Evolutionary conservation across 352 stramenopile genomes (phyloP).

Genomic region (Globisporangium splendens): DNA sequence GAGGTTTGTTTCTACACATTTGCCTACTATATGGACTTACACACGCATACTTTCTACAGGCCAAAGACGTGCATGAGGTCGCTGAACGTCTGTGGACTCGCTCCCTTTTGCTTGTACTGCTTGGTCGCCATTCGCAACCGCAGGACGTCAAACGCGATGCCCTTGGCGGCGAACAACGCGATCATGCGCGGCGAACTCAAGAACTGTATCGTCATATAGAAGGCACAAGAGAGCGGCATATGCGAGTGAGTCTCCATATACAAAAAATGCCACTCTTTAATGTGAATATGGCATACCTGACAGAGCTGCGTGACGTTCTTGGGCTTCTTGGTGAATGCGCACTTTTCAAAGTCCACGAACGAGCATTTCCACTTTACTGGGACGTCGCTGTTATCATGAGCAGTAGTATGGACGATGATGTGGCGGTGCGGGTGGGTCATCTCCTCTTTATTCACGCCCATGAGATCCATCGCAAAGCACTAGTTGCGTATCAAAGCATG

Average conservation of each 20-base stretch:
- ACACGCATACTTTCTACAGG: constrained; percentile 20
- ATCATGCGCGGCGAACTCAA: constrained; percentile 62
- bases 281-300: constrained; percentile 28
- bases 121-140: constrained; percentile 57
- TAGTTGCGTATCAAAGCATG: constrained; percentile 10
- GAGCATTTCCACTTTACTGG: constrained; percentile 35
- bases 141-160: constrained; percentile 32
- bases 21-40: not conserved
- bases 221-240: no score
- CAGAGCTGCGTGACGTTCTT: constrained; percentile 82
- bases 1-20: not conserved
- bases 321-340: constrained; percentile 51
- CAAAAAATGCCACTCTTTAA: no score
- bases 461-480: constrained; percentile 71
- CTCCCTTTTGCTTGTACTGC: constrained; percentile 54
- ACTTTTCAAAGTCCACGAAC: constrained; percentile 83
- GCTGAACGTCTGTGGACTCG: constrained; percentile 20
- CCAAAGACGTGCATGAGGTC: constrained; percentile 45
- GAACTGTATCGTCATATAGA: constrained; percentile 30
- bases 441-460: constrained; percentile 78
- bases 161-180: constrained; percentile 39
- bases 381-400: not conserved
- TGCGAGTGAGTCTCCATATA: no score
- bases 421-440: constrained; percentile 79
- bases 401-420: constrained; percentile 41